A percentile compares a stretch with the other conserved stretches of the same genome.
Conservation (phyloP, 2,329 filamentous ascomycete genomes). For the Fusarium anthophilum region DNA sequence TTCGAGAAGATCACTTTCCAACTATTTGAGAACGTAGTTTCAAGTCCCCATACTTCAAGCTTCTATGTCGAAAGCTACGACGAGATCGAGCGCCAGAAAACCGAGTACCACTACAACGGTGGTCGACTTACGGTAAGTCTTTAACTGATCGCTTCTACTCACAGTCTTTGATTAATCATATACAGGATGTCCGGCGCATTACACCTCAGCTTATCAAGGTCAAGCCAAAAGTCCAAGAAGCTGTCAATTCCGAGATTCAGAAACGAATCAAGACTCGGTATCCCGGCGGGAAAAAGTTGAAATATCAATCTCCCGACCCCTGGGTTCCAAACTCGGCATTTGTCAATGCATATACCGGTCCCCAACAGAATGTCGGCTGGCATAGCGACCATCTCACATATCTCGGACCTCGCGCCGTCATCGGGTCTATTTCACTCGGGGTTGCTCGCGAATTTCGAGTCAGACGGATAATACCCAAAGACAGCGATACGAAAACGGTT, state of each 20-base stretch:
- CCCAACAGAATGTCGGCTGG: slow-evolving; percentile 85
- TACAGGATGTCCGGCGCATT: slow-evolving; percentile 76
- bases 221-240: slow-evolving; percentile 73
- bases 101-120: slow-evolving; percentile 89
- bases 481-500: slow-evolving; percentile 52
- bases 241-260: slow-evolving; percentile 82
- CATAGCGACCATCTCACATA: slow-evolving; percentile 95
- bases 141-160: neutral
- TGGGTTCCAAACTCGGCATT: slow-evolving; percentile 93
- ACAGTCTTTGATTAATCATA: slow-evolving; percentile 11
- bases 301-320: slow-evolving; percentile 74
- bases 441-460: slow-evolving; percentile 95
- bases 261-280: slow-evolving; percentile 75
- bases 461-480: slow-evolving; percentile 74
- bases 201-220: slow-evolving; percentile 79
- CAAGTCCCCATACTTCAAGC: slow-evolving; percentile 83
- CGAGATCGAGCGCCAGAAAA: slow-evolving; percentile 75
- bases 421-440: slow-evolving; percentile 89
- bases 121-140: slow-evolving; percentile 67
- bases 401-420: slow-evolving; percentile 85
- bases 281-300: slow-evolving; percentile 76
- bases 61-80: slow-evolving; percentile 83
- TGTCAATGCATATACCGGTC: slow-evolving; percentile 92
- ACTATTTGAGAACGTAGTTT: slow-evolving; percentile 86
- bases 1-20: slow-evolving; percentile 81